These are phyloP conservation scores for Penicillium aurantiogriseum DNA, from an alignment of 2,329 filamentous ascomycete genomes.

Conservation along the genomic window DNA sequence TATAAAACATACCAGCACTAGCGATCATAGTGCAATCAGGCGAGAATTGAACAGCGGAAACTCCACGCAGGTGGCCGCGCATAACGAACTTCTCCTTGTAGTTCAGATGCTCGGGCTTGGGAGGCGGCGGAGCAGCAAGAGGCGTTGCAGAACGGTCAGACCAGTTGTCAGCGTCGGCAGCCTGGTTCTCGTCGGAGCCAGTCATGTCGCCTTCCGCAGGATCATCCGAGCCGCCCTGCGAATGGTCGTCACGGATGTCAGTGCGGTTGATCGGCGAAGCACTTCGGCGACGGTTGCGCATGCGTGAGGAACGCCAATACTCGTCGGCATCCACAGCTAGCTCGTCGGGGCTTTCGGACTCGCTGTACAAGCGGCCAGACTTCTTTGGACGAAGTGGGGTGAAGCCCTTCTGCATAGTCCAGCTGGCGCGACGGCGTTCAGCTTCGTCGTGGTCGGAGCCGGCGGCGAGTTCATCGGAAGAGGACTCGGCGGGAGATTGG, in stretches of 20 bases:
- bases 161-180: constrained; percentile 18
- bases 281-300: constrained; percentile 24
- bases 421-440: constrained; percentile 38
- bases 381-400: constrained; percentile 31
- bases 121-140: constrained; percentile 42
- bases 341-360: constrained; percentile 49
- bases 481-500: constrained; percentile 35
- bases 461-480: constrained; percentile 42
- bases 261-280: constrained; percentile 22
- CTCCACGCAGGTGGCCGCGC: constrained; percentile 72
- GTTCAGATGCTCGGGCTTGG: constrained; percentile 59
- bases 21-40: constrained; percentile 89
- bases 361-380: constrained; percentile 29
- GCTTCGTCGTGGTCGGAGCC: constrained; percentile 37
- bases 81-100: constrained; percentile 71
- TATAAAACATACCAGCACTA: constrained; percentile 61
- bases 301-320: constrained; percentile 34
- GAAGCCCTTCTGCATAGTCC: constrained; percentile 32
- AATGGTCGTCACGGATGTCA: constrained; percentile 13
- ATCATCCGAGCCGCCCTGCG: constrained; percentile 15
- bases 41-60: constrained; percentile 86
- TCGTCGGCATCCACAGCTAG: constrained; percentile 39
- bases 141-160: constrained; percentile 36
- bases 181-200: constrained; percentile 14
- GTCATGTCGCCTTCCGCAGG: constrained; percentile 23